phyloP scores from a whole-genome alignment of 257 asterid species.

The Scutellaria barbata region DNA sequence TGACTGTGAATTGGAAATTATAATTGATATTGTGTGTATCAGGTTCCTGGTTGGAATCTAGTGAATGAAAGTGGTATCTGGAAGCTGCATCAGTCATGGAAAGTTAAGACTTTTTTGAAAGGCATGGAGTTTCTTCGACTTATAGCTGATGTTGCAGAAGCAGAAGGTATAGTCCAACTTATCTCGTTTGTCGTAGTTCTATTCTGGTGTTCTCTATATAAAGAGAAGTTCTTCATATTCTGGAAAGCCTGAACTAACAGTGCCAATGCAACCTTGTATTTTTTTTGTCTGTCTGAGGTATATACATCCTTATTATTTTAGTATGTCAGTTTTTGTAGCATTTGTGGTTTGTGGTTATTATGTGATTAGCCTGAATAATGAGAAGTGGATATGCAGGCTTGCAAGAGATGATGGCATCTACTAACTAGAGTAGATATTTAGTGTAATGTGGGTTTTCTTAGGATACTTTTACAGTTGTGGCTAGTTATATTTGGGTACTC shows the following conservation, averaged over 20 bases:
- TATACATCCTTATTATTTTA: not conserved
- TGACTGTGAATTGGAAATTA: not conserved
- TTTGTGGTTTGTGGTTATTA: no score
- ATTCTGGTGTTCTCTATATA: not conserved
- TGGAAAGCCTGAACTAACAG: not conserved
- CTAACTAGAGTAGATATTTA: not conserved
- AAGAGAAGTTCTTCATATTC: constrained; percentile 1
- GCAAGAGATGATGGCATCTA: not conserved
- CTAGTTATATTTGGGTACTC: not conserved
- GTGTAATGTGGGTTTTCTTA: not conserved
- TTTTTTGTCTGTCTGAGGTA: not conserved
- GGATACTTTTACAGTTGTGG: not conserved
- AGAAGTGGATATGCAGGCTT: constrained; percentile 5
- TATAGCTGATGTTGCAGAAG: constrained; percentile 88
- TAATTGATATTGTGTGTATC: constrained; percentile 21
- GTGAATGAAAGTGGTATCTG: constrained; percentile 58
- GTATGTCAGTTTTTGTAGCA: not conserved
- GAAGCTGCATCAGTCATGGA: constrained; percentile 87
- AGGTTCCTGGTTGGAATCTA: constrained; percentile 90
- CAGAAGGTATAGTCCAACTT: constrained; percentile 64
- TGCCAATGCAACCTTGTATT: not conserved
- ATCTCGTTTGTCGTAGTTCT: constrained; percentile 17
- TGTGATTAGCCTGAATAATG: no score
- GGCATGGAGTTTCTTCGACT: constrained; percentile 85
- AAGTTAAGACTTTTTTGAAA: constrained; percentile 81